Base-by-base conservation (phyloP, 2,329 filamentous ascomycete genomes). In the Trichophyton rubrum region DNA sequence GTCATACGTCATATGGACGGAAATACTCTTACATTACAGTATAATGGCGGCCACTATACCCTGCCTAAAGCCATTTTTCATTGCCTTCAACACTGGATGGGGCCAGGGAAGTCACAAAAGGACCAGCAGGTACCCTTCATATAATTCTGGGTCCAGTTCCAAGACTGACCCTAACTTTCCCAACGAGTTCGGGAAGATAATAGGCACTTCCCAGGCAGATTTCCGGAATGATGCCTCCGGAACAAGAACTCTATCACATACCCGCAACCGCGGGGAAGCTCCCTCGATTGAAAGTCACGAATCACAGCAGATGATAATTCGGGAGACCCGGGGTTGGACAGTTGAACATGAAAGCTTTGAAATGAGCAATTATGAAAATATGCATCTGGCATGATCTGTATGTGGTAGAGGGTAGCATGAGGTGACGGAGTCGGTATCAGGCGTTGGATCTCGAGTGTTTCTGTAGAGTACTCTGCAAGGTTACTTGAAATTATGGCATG, bases 11-110 rank as follows among this genome's bases (percentile, higher is more conserved):
- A 70, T 76, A 58, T 68, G 70, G 61, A 71, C 73, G 17, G 69
- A 74, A 59, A 67, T 74, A 45, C 67, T 77, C 43, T 67, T 77
- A 24, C 70, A 73, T 35, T 75, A 71, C 66, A 73, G 73, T 15
- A 68, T 78, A 27, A 74, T 75, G 61, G 67, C 72, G 0, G 72
- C 73, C 43, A 77, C 74, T 0, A 67, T 77, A 13, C 73, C 74
- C 3, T 75, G 74, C 20, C 61, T 60, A 20, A 62, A 58, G 38
- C 64, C 56, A 17, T 62, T 62, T 55, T 58, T 64, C 41, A 40
- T 62, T 33, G 59, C 63, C 56, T 56, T 66, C 56, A 63, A 60
- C 58, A 60, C 61, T 17, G 53, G 43, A 56, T 61, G 58, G 57
- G 24, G 62, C 20, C 11, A 61, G 51, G 41, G 58, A 11, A 33